Percentiles rank a stretch among this genome's conserved stretches.
These are phyloP conservation scores for Epichloe sp. DNA, from an alignment of 2,329 filamentous ascomycete genomes.

Conservation along the genomic window DNA sequence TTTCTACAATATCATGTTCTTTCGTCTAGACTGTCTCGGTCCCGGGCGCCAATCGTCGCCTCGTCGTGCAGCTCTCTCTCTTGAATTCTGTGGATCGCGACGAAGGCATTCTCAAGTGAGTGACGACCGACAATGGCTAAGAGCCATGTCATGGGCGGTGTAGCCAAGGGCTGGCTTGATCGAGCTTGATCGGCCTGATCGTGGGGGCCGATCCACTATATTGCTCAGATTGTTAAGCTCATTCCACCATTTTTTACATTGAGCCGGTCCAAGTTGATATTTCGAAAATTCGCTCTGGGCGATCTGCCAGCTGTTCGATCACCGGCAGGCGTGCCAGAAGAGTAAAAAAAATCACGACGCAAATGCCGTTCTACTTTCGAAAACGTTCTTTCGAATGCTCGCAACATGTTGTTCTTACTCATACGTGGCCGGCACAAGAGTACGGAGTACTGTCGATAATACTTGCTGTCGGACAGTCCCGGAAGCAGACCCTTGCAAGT, in stretches of 20 bases:
- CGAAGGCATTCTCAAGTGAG: conserved; percentile 2
- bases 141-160: not conserved
- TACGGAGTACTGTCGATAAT: not conserved
- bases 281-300: not conserved
- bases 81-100: not conserved
- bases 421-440: not conserved
- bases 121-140: not conserved
- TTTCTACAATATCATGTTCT: not conserved
- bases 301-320: not conserved
- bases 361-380: too few species aligned
- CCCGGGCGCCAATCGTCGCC: not conserved
- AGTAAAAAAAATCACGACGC: not conserved
- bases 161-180: not conserved
- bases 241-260: not conserved
- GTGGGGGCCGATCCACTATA: not conserved
- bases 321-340: not conserved
- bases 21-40: not conserved
- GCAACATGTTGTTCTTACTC: too few species aligned
- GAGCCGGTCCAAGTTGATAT: not conserved
- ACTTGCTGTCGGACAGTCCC: conserved; percentile 1
- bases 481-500: not conserved
- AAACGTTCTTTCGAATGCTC: not conserved
- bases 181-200: not conserved
- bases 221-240: not conserved
- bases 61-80: not conserved